These are phyloP conservation scores for Botrytis deweyae DNA, from an alignment of 2,329 filamentous ascomycete genomes.

Conservation along the genomic window DNA sequence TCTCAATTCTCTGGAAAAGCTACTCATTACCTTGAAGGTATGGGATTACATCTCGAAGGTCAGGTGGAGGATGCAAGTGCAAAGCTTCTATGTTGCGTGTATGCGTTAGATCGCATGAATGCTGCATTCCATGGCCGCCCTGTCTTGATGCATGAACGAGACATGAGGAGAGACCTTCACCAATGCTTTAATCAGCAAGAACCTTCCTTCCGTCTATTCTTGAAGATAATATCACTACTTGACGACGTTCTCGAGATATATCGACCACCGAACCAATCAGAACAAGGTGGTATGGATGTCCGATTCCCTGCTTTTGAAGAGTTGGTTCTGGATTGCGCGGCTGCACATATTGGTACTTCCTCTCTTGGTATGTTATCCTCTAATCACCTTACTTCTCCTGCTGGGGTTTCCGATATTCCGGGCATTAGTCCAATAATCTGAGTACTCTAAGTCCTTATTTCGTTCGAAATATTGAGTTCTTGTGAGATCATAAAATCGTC, in stretches of 20 bases:
- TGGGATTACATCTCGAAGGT: constrained; percentile 53
- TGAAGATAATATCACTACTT: constrained; percentile 54
- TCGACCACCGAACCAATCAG: constrained; percentile 47
- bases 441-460: background rate
- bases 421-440: background rate
- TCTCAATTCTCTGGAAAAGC: constrained; percentile 54
- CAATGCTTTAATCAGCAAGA: constrained; percentile 51
- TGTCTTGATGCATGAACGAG: constrained; percentile 59
- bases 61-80: constrained; percentile 40
- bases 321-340: constrained; percentile 29
- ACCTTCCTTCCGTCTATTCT: constrained; percentile 56
- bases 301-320: constrained; percentile 39
- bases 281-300: constrained; percentile 26
- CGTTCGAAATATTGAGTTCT: background rate
- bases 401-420: background rate
- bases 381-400: background rate
- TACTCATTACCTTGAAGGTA: constrained; percentile 56
- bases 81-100: constrained; percentile 56
- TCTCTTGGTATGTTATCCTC: constrained; percentile 24
- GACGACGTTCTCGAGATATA: constrained; percentile 62
- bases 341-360: constrained; percentile 26
- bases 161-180: constrained; percentile 55
- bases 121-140: constrained; percentile 60
- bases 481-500: background rate
- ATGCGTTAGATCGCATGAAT: constrained; percentile 60